Evolutionary conservation across 2,329 filamentous ascomycete genomes (phyloP).

Genomic region (Septoria linicola): DNA sequence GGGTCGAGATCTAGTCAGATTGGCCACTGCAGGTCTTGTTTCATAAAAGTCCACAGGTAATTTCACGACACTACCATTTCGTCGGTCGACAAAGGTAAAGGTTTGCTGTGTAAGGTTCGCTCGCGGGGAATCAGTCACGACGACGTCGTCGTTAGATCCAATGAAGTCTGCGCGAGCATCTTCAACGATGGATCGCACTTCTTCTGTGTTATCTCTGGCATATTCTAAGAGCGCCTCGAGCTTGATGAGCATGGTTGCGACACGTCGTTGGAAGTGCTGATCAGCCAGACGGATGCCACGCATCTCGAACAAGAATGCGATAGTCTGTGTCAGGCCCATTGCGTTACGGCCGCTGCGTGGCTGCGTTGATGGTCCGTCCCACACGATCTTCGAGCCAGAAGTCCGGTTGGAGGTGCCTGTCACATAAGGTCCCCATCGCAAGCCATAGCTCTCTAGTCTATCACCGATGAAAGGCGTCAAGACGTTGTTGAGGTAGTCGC

Average conservation of each 20-base stretch:
- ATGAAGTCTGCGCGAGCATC: constrained; percentile 32
- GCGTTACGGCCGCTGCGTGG: constrained; percentile 41
- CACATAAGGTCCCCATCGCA: constrained; percentile 40
- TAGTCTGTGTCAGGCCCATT: constrained; percentile 40
- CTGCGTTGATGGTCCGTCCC: constrained; percentile 27
- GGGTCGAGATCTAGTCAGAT: constrained; percentile 38
- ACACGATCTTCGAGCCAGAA: background rate
- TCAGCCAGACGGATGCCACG: constrained; percentile 40
- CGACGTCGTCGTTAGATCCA: constrained; percentile 33
- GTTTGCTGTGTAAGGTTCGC: constrained; percentile 30
- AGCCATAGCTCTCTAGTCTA: constrained; percentile 31
- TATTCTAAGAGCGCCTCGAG: constrained; percentile 39
- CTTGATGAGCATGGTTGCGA: constrained; percentile 36
- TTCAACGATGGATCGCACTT: constrained; percentile 31
- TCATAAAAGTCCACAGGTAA: constrained; percentile 38
- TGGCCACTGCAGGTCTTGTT: constrained; percentile 38
- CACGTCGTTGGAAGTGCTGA: constrained; percentile 39
- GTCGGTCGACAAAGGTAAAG: constrained; percentile 39
- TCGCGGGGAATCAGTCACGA: constrained; percentile 37
- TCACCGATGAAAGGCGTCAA: constrained; percentile 34
- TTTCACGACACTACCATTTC: constrained; percentile 37
- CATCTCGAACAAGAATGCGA: constrained; percentile 40
- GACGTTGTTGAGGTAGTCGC: constrained; percentile 34
- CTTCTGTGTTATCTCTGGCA: constrained; percentile 30
- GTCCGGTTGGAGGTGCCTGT: constrained; percentile 24